Evolutionary conservation across 495 filamentous ascomycete genomes (phyloP).

Genomic region (Penicillium samsonianum): DNA sequence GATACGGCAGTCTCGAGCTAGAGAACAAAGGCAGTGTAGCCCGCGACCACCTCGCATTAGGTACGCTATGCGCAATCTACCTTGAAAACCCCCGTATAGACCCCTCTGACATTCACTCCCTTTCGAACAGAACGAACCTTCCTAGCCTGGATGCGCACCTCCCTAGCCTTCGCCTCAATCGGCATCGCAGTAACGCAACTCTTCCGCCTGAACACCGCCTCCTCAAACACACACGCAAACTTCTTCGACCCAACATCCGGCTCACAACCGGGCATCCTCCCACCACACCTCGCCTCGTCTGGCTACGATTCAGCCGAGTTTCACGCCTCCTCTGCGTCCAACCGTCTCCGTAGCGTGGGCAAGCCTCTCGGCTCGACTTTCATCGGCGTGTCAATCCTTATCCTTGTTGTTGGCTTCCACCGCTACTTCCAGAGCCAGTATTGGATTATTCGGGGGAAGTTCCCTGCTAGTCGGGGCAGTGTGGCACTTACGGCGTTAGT

Average conservation of each 20-base stretch:
- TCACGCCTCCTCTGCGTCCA: slow-evolving; percentile 12
- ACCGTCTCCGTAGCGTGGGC: slow-evolving; percentile 72
- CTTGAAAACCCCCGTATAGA: neutral
- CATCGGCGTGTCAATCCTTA: slow-evolving; percentile 79
- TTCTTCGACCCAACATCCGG: slow-evolving; percentile 6
- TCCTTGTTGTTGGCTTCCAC: slow-evolving; percentile 80
- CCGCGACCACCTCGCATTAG: slow-evolving; percentile 89
- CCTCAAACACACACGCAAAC: slow-evolving; percentile 9
- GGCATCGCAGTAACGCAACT: slow-evolving; percentile 96
- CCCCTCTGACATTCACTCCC: neutral
- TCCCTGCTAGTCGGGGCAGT: slow-evolving; percentile 87
- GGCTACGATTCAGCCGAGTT: slow-evolving; percentile 17
- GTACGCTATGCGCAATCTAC: slow-evolving; percentile 49
- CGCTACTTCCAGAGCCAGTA: slow-evolving; percentile 68
- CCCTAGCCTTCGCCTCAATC: slow-evolving; percentile 92
- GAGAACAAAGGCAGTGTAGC: slow-evolving; percentile 98
- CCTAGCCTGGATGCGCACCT: slow-evolving; percentile 94
- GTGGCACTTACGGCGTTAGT: slow-evolving; percentile 75
- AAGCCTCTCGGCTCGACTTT: slow-evolving; percentile 95
- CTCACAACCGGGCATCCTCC: slow-evolving; percentile 24
- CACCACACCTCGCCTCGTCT: slow-evolving; percentile 17
- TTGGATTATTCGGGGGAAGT: slow-evolving; percentile 92
- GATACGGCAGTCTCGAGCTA: slow-evolving; percentile 81
- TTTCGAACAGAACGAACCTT: slow-evolving; percentile 82
- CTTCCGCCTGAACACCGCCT: slow-evolving; percentile 82